These are phyloP conservation scores for Climacium dendroides DNA, from an alignment of 225 moss, liverwort and hornwort genomes.

Conservation along the genomic window DNA sequence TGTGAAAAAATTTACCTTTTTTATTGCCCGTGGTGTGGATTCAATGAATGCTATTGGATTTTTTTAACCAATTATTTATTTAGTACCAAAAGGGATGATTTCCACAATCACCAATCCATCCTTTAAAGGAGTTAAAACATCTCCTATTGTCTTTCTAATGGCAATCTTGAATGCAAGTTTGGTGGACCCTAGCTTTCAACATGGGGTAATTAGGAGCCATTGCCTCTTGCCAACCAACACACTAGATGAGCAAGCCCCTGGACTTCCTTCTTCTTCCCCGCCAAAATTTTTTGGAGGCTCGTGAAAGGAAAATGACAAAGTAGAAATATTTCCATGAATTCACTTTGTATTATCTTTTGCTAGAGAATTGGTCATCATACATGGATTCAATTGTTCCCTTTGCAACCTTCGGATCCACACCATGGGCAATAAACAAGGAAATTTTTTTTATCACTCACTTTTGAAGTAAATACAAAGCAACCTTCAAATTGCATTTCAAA, in stretches of 20 bases:
- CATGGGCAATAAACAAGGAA: no score
- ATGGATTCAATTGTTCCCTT: fast-evolving
- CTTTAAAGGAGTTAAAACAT: no score
- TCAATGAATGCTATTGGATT: no score
- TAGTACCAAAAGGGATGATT: no score
- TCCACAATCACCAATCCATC: no score
- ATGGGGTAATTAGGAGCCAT: fast-evolving
- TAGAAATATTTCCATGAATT: not conserved
- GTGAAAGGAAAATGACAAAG: not conserved
- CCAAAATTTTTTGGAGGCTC: fast-evolving
- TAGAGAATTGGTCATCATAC: not conserved
- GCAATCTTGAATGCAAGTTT: fast-evolving
- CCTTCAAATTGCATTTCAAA: fast-evolving
- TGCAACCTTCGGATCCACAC: fast-evolving
- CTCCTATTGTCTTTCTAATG: not conserved
- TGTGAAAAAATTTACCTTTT: no score
- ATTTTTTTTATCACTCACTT: no score
- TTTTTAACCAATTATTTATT: no score
- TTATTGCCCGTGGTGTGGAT: no score
- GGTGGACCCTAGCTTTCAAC: fast-evolving
- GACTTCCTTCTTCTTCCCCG: fast-evolving
- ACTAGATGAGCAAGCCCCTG: fast-evolving
- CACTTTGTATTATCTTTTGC: fast-evolving
- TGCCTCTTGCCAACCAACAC: fast-evolving
- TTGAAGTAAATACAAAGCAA: not conserved